Conservation (phyloP, 495 filamentous ascomycete species). For the Lasiosphaeriaceae sp. region DNA sequence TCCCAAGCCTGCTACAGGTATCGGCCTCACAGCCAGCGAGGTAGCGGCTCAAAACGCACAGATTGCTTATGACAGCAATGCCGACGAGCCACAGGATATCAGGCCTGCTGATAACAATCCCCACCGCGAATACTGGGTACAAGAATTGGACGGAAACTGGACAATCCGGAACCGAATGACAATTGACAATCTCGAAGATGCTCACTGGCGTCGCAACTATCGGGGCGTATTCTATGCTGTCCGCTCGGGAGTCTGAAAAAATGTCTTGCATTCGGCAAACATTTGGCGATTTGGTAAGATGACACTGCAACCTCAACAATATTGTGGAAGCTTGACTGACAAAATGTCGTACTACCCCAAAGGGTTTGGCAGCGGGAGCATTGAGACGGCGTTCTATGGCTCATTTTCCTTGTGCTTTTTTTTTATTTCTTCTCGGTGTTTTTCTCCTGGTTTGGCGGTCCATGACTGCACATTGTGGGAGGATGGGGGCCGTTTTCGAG, state of each 20-base stretch:
- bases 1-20: constrained; percentile 30
- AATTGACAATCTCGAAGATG: constrained; percentile 44
- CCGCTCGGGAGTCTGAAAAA: constrained; percentile 16
- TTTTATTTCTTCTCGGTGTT: no score
- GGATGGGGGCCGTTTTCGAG: no score
- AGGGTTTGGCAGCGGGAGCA: no score
- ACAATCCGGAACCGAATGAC: constrained; percentile 42
- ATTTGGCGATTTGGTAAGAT: no score
- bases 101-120: constrained; percentile 49
- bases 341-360: no score
- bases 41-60: constrained; percentile 34
- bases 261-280: no score
- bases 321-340: no score
- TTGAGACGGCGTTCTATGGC: no score
- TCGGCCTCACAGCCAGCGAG: constrained; percentile 38
- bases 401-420: no score
- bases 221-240: constrained; percentile 50
- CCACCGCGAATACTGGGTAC: constrained; percentile 47
- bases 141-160: constrained; percentile 46
- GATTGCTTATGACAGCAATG: constrained; percentile 36
- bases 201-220: constrained; percentile 45
- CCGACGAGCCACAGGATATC: constrained; percentile 47
- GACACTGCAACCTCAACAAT: no score
- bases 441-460: no score
- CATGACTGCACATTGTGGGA: no score